Evolutionary conservation across 441 rosid genomes (phyloP).

Genomic region (Syzygium syzygioides): DNA sequence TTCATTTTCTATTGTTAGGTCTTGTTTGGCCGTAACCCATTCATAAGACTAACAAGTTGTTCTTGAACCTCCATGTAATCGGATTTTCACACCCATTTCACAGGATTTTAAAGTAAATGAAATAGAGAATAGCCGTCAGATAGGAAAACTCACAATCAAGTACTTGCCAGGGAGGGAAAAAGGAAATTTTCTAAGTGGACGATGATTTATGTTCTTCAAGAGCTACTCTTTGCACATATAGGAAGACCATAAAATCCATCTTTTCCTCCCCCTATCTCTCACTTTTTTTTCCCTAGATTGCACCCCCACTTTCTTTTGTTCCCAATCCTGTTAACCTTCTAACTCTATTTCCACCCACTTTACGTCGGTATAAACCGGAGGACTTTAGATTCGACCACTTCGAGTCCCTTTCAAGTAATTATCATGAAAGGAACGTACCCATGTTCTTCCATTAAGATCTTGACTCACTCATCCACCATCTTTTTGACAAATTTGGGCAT

Average conservation of each 20-base stretch:
- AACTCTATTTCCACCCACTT: neutral
- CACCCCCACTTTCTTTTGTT: neutral
- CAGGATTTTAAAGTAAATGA: no score
- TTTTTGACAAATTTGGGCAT: neutral
- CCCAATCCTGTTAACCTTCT: neutral
- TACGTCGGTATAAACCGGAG: neutral
- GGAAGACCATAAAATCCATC: neutral
- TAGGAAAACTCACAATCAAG: neutral
- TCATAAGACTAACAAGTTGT: no score
- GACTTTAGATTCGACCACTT: neutral
- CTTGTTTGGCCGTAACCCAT: no score
- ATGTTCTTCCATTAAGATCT: neutral
- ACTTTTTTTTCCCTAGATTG: neutral
- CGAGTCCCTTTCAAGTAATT: neutral
- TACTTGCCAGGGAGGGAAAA: neutral
- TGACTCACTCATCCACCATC: neutral
- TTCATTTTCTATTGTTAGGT: no score
- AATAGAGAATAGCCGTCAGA: fast-evolving
- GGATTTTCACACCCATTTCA: no score
- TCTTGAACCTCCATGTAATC: no score
- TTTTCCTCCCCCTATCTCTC: neutral
- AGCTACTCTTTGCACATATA: neutral
- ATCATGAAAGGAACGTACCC: neutral
- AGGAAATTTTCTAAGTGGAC: neutral
- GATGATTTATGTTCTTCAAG: neutral